Conservation (phyloP, 1,284 basidiomycete species). For the Polyporus tsugae region DNA sequence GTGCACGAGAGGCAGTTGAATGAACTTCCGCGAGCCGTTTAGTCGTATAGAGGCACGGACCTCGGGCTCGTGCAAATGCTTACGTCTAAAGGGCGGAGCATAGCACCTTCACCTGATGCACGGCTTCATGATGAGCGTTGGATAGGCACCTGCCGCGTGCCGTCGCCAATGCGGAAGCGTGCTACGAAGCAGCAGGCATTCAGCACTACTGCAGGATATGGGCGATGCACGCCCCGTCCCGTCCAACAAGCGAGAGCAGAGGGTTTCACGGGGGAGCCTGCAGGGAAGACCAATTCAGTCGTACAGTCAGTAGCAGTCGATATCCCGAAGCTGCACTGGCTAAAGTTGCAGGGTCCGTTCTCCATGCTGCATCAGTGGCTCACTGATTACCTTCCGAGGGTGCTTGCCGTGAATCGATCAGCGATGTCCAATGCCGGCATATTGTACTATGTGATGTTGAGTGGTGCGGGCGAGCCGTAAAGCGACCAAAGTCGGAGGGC, state of each 20-base stretch:
- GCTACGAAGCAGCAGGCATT: not conserved
- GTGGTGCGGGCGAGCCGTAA: not conserved
- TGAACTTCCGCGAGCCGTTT: not conserved
- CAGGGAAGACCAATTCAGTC: not conserved
- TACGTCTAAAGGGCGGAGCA: not conserved
- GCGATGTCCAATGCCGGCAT: conserved; percentile 3
- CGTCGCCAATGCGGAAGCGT: not conserved
- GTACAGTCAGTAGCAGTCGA: not conserved
- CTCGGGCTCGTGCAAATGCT: not conserved
- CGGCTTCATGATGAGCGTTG: conserved; percentile 3
- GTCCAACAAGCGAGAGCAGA: not conserved
- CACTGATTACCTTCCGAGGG: not conserved
- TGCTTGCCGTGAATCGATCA: not conserved
- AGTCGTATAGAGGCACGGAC: not conserved
- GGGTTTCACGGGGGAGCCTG: not conserved
- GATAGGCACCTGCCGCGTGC: not conserved
- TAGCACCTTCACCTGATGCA: not conserved
- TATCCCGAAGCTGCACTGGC: not conserved
- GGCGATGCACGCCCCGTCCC: not conserved
- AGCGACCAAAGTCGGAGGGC: not conserved
- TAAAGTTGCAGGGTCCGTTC: not conserved
- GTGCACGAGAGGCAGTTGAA: not conserved
- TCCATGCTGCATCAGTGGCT: not conserved
- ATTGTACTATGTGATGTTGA: not conserved
- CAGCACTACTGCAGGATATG: not conserved